Conservation (phyloP, 768 basidiomycete genomes). For the Suillus weaverae region DNA sequence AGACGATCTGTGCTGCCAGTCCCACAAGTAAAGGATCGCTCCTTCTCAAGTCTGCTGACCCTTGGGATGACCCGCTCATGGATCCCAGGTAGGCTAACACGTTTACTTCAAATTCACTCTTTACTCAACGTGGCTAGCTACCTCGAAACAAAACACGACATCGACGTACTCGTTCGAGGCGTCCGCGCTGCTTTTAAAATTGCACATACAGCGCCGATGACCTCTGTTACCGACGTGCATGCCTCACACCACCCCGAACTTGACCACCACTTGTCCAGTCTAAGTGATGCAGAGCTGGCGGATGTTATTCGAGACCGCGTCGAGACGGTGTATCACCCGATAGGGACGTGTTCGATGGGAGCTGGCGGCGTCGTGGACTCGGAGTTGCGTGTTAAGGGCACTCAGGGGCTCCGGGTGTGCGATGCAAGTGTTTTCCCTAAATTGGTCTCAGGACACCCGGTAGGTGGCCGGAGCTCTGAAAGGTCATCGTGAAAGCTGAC, state of each 20-base stretch:
- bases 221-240: conserved; percentile 34
- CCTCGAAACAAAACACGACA: conserved; percentile 41
- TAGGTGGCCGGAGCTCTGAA: conserved; percentile 21
- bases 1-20: conserved; percentile 21
- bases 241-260: conserved; percentile 30
- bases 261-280: conserved; percentile 37
- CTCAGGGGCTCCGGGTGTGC: conserved; percentile 42
- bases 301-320: conserved; percentile 33
- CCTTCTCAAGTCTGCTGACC: conserved; percentile 40
- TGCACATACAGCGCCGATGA: conserved; percentile 39
- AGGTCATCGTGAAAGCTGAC: not conserved
- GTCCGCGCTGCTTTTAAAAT: conserved; percentile 39
- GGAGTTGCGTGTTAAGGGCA: conserved; percentile 43
- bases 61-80: conserved; percentile 42
- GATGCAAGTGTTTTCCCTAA: conserved; percentile 49
- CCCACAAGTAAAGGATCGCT: conserved; percentile 46
- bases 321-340: conserved; percentile 46
- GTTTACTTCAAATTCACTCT: conserved; percentile 17
- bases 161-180: conserved; percentile 42
- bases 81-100: conserved; percentile 40
- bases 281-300: conserved; percentile 37
- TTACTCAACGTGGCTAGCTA: conserved; percentile 33
- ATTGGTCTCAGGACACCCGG: conserved; percentile 46
- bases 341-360: conserved; percentile 39
- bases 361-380: conserved; percentile 42